These are phyloP conservation scores for Bryum argenteum DNA, from an alignment of 225 moss, liverwort and hornwort genomes.

Conservation along the genomic window DNA sequence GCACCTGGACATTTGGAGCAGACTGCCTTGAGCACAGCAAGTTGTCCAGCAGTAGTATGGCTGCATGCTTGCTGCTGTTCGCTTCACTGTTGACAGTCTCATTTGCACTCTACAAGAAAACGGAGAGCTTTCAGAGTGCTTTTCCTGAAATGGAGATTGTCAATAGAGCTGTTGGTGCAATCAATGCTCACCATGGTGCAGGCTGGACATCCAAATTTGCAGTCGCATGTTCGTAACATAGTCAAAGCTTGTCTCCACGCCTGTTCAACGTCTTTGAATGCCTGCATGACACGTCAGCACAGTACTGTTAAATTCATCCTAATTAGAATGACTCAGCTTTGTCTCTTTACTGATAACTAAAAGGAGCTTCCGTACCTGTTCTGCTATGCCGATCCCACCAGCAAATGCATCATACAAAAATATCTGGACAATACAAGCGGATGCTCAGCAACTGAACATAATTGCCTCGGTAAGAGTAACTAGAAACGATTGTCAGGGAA, in stretches of 20 bases:
- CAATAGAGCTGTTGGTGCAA: too few species aligned
- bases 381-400: conserved; percentile 64
- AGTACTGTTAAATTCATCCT: conserved; percentile 14
- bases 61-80: conserved; percentile 59
- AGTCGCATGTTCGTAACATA: conserved; percentile 52
- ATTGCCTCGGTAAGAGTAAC: neutral
- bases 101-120: conserved; percentile 43
- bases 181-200: conserved; percentile 56
- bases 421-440: conserved; percentile 46
- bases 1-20: conserved; percentile 15
- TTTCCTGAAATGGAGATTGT: neutral
- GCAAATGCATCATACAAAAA: conserved; percentile 67
- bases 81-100: conserved; percentile 39
- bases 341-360: conserved; percentile 1
- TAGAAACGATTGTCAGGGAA: neutral
- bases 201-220: conserved; percentile 60
- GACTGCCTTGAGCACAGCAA: conserved; percentile 45
- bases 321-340: neutral
- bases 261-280: conserved; percentile 48
- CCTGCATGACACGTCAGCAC: conserved; percentile 30
- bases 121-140: neutral
- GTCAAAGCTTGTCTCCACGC: conserved; percentile 56
- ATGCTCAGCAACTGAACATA: neutral
- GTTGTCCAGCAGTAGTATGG: conserved; percentile 45
- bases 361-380: conserved; percentile 41